Evolutionary conservation across 139 green algal genomes (phyloP), one percentile per base, ranked within the genome.

Genomic region (Dunaliella primolecta): DNA sequence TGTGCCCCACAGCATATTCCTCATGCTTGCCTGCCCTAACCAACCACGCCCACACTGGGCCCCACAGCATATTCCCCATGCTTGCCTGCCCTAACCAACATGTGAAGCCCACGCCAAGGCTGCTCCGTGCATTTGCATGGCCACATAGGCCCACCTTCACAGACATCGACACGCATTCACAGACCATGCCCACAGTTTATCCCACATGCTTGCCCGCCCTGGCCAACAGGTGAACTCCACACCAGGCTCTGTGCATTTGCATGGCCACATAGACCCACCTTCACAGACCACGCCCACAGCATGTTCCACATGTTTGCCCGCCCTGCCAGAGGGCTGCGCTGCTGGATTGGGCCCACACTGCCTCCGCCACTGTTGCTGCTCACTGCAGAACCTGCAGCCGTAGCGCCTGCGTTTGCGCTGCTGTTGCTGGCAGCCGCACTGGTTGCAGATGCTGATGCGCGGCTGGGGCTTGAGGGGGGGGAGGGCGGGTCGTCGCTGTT

Each of bases 221-320:
- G 85, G n/a, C n/a, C n/a, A n/a, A n/a, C n/a, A n/a, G n/a, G n/a
- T n/a, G n/a, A n/a, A n/a, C n/a, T n/a, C n/a, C n/a, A n/a, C n/a
- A n/a, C n/a, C n/a, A n/a, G n/a, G n/a, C n/a, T n/a, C n/a, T n/a
- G n/a, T n/a, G n/a, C n/a, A n/a, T n/a, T n/a, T n/a, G n/a, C n/a
- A n/a, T n/a, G n/a, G n/a, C n/a, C 46, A 64, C 46, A 64, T 2
- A 38, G 25, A 35, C 56, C 2, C 79, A 84, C 79, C 78, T 86
- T 86, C 29, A 91, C 83, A 64, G 80, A 86, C 88, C 88, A 91
- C n/a, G 46, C 87, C 88, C 88, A 91, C 74, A 89, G 29, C 79
- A 91, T 35, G 75, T 91, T 89, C 88, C 88, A 91, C 83, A 89
- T 37, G 76, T 91, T 83, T 38, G 82, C 86, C 0, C 87, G 56